Conservation (phyloP, 495 filamentous ascomycete species). For the Ascodesmis nigricans region DNA sequence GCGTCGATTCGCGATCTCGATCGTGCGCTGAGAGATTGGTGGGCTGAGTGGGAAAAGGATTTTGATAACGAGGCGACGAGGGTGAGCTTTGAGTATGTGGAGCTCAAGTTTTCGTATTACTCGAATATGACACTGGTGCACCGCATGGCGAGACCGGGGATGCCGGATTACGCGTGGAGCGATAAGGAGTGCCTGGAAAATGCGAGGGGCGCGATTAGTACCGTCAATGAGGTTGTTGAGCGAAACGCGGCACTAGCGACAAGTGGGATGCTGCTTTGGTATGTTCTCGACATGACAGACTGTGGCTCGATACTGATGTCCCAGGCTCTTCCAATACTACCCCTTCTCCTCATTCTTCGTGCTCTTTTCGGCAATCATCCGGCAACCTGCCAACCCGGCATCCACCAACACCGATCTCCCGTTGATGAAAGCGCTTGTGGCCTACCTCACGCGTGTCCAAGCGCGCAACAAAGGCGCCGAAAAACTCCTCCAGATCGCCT, state of each 20-base stretch:
- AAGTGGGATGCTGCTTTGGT: slow-evolving; percentile 20
- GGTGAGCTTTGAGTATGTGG: slow-evolving; percentile 12
- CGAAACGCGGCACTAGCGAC: slow-evolving; percentile 13
- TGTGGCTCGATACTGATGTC: too few relatives aligned
- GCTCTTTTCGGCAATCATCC: slow-evolving; percentile 27
- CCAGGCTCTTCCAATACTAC: slow-evolving; percentile 22
- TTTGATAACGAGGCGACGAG: slow-evolving; percentile 4
- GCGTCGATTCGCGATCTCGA: slow-evolving; percentile 12
- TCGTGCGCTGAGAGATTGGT: slow-evolving; percentile 13
- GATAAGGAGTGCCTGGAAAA: slow-evolving; percentile 16
- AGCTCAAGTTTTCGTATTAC: slow-evolving; percentile 16
- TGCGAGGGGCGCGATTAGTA: slow-evolving; percentile 13
- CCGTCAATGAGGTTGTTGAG: slow-evolving; percentile 16
- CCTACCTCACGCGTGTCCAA: slow-evolving; percentile 13
- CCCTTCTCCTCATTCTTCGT: slow-evolving; percentile 23
- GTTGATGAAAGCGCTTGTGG: slow-evolving; percentile 17
- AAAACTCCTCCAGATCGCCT: slow-evolving; percentile 18
- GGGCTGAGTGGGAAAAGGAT: slow-evolving; percentile 9
- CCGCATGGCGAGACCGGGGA: slow-evolving; percentile 14
- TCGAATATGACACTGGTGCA: slow-evolving; percentile 18
- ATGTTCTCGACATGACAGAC: slow-evolving; percentile 2
- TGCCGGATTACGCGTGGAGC: slow-evolving; percentile 9
- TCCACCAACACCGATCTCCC: slow-evolving; percentile 11
- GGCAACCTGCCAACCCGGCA: slow-evolving; percentile 25
- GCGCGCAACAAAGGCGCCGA: slow-evolving; percentile 15